These are phyloP conservation scores for Ceratobasidium sp. DNA, from an alignment of 1,284 basidiomycete genomes.

Conservation along the genomic window DNA sequence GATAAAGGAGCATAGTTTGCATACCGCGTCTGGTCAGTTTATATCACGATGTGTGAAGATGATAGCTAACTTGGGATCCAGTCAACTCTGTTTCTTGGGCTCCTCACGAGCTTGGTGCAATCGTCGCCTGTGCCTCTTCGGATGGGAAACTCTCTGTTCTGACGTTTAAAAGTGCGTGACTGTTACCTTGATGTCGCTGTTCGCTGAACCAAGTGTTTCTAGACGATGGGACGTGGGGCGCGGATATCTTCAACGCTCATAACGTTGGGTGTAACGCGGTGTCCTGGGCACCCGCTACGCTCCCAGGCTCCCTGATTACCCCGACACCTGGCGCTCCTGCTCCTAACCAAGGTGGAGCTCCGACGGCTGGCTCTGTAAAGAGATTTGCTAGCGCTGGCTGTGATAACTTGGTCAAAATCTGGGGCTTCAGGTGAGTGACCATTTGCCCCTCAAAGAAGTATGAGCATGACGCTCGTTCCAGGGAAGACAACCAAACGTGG, in stretches of 20 bases:
- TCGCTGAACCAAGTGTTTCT: constrained; percentile 22
- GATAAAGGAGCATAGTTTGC: constrained; percentile 95
- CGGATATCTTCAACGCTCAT: constrained; percentile 95
- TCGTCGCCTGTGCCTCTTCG: constrained; percentile 96
- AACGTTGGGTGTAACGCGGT: constrained; percentile 97
- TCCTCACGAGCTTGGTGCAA: constrained; percentile 95
- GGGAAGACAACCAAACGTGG: constrained; percentile 83
- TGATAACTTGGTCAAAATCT: constrained; percentile 95
- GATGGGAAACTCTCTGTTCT: constrained; percentile 98
- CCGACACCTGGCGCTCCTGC: constrained; percentile 60
- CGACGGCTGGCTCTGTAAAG: constrained; percentile 62
- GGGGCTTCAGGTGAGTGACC: constrained; percentile 71
- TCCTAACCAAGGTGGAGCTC: constrained; percentile 55
- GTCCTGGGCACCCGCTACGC: constrained; percentile 95
- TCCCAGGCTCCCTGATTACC: constrained; percentile 83
- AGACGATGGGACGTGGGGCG: constrained; percentile 98
- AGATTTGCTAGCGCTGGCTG: constrained; percentile 96
- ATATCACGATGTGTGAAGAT: neutral
- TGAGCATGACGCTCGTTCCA: constrained; percentile 44
- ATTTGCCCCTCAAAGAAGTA: neutral
- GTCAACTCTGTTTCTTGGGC: constrained; percentile 99
- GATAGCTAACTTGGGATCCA: constrained; percentile 52
- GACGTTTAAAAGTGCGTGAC: constrained; percentile 91
- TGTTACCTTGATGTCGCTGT: neutral
- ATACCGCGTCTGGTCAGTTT: constrained; percentile 88